phyloP scores from a whole-genome alignment of 2,329 filamentous ascomycete species.

The Neophaeococcomyces mojaviensis region DNA sequence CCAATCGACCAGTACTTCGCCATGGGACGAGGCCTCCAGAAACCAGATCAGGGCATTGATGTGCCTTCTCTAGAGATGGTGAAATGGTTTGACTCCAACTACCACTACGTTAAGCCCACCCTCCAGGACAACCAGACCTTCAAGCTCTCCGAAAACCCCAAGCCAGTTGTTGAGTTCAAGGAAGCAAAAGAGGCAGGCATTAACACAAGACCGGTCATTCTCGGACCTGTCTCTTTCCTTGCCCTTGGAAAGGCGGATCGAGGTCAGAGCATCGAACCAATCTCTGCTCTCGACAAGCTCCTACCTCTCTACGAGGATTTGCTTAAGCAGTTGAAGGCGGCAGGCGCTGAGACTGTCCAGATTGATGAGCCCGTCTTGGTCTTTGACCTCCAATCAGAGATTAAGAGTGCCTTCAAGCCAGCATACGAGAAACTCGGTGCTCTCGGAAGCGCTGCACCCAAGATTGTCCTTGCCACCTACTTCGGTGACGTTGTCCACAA shows the following conservation, averaged over 20 bases:
- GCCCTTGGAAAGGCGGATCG: slow-evolving; percentile 97
- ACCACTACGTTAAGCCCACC: slow-evolving; percentile 99
- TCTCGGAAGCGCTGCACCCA: slow-evolving; percentile 72
- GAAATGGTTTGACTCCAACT: slow-evolving; percentile 99
- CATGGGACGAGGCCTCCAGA: slow-evolving; percentile 98
- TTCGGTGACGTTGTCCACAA: slow-evolving; percentile 99
- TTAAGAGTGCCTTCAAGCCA: slow-evolving; percentile 96
- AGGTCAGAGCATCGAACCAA: slow-evolving; percentile 84
- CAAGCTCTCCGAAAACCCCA: slow-evolving; percentile 77
- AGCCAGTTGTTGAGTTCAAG: slow-evolving; percentile 88
- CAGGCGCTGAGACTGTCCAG: slow-evolving; percentile 92
- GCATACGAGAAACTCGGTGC: slow-evolving; percentile 76
- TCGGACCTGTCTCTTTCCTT: slow-evolving; percentile 96
- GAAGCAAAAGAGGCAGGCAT: slow-evolving; percentile 98
- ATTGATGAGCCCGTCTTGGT: slow-evolving; percentile 97
- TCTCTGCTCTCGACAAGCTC: slow-evolving; percentile 87
- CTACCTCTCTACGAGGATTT: slow-evolving; percentile 92
- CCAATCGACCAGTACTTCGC: slow-evolving; percentile 96
- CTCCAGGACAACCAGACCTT: slow-evolving; percentile 96
- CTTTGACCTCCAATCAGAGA: slow-evolving; percentile 81
- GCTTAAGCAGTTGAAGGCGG: slow-evolving; percentile 84
- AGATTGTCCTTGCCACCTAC: slow-evolving; percentile 90
- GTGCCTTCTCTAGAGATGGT: slow-evolving; percentile 97
- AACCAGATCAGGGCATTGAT: slow-evolving; percentile 66
- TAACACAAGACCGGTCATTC: slow-evolving; percentile 81